Percentiles rank a stretch among this genome's conserved stretches.
Evolutionary conservation across 345 rosid genomes (phyloP).

Genomic region (Draba incana): DNA sequence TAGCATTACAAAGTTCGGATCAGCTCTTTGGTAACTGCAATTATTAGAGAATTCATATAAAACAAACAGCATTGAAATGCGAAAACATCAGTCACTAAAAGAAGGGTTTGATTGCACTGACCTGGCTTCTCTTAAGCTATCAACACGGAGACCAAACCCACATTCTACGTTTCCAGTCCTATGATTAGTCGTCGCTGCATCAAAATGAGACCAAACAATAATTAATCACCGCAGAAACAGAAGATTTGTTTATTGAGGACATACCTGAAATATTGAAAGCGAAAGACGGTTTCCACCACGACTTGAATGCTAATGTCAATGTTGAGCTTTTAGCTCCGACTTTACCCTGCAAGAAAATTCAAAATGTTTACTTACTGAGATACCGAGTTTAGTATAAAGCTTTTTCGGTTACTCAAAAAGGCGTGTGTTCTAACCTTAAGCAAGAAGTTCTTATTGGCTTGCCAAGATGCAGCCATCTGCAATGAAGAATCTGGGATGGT

Average conservation of each 20-base stretch:
- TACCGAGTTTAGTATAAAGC: background rate
- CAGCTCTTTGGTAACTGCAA: conserved; percentile 92
- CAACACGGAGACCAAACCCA: conserved; percentile 84
- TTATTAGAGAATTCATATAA: background rate
- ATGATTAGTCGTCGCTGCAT: conserved; percentile 75
- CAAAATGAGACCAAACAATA: background rate
- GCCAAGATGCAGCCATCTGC: conserved; percentile 96
- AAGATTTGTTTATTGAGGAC: background rate
- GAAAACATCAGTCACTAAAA: background rate
- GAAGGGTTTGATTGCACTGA: conserved; percentile 23
- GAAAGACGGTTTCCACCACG: conserved; percentile 97
- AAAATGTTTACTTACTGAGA: background rate
- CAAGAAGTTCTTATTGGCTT: conserved; percentile 89
- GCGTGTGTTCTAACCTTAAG: conserved; percentile 54
- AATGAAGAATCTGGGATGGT: conserved; percentile 62
- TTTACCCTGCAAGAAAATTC: conserved; percentile 62
- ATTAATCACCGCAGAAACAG: too few species aligned
- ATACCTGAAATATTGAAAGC: conserved; percentile 79
- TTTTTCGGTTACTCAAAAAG: conserved; percentile 11
- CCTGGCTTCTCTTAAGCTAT: conserved; percentile 88
- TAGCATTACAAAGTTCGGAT: conserved; percentile 87
- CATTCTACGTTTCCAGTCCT: conserved; percentile 47
- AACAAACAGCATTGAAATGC: background rate
- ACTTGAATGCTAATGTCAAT: conserved; percentile 76
- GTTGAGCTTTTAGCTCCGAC: conserved; percentile 79